These are phyloP conservation scores for Leccinum subfulvum DNA, from an alignment of 1,284 basidiomycete genomes.

Conservation along the genomic window DNA sequence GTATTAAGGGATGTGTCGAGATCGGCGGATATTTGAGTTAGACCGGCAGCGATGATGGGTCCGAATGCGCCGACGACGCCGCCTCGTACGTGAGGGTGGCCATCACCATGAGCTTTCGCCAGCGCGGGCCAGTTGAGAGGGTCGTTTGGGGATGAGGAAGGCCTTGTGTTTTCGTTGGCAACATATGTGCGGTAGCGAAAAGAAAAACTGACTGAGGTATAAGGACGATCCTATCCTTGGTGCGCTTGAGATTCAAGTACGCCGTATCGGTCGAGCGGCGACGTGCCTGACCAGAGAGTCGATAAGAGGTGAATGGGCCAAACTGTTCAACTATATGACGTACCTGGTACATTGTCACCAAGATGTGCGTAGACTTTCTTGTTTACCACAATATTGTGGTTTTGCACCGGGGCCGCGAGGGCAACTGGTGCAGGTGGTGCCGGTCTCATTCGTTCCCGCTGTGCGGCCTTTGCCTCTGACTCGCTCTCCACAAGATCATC, in stretches of 20 bases:
- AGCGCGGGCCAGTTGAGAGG: background rate
- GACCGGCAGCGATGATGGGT: background rate
- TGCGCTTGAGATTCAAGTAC: background rate
- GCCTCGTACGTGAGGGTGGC: background rate
- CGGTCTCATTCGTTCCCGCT: conserved; percentile 27
- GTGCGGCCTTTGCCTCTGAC: conserved; percentile 22
- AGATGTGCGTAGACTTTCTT: conserved; percentile 79
- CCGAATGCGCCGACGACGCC: conserved; percentile 1
- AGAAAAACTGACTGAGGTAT: background rate
- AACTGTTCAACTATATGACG: background rate
- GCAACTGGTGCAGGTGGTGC: conserved; percentile 23
- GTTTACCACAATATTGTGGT: conserved; percentile 51
- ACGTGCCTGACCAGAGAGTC: background rate
- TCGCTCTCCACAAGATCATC: conserved; percentile 37
- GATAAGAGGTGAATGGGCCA: background rate
- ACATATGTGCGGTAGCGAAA: background rate
- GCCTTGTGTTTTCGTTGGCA: background rate
- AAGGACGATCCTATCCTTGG: background rate
- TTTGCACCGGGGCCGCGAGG: conserved; percentile 29
- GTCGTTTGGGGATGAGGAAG: background rate
- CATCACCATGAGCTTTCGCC: conserved; percentile 2
- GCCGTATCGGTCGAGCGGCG: background rate
- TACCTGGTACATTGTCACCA: conserved; percentile 1
- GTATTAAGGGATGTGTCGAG: background rate
- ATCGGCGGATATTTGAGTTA: background rate